Base-by-base conservation (phyloP, 805 yeast species). In the Metschnikowia drakensbergensis region DNA sequence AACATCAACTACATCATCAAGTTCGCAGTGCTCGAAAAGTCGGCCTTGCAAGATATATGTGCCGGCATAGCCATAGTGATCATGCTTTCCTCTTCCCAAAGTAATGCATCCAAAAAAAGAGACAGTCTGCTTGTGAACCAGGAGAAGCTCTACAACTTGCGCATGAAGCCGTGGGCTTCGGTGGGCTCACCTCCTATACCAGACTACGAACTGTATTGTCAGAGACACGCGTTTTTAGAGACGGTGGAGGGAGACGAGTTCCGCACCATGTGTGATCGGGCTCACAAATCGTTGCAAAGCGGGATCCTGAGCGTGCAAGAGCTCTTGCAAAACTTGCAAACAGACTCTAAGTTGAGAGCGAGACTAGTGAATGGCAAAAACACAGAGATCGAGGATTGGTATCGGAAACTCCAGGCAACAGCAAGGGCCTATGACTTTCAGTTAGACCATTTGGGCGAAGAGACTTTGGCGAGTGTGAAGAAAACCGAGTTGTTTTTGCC, bases 151-250 rank as follows among this genome's bases (percentile, higher is more conserved):
- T 69, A 55, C 46, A 54, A 61, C 8, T 67, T 89, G 40, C 78
- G 96, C 55, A 76, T 88, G 78, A 89, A 88, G 62, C 82, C 94
- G 3, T 88, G 86, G 69, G 79, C 84, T 23, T 78, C 89, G 0
- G 84, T 90, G 22, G 96, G 95, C 0, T 81, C 82, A 8, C 97
- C 97, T 1, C 76, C 74, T 28, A 58, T 80, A 37, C 90, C 92
- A 3, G 60, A 71, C 0, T 83, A 66, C 55, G 65, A 58, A 10
- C 75, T 74, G 30, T 74, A 67, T 37, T 29, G 26, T 5, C 34
- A 13, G 22, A 27, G n/a, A 11, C 27, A 41, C 11, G 43, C 28
- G 5, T n/a, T 6, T 13, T 3, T 42, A 6, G 38, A 42, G 27
- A 32, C 13, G 8, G 28, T 17, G 10, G 11, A 13, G 31, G 31